Conservation (phyloP, 2,329 filamentous ascomycete genomes). For the Fusarium keratoplasticum region DNA sequence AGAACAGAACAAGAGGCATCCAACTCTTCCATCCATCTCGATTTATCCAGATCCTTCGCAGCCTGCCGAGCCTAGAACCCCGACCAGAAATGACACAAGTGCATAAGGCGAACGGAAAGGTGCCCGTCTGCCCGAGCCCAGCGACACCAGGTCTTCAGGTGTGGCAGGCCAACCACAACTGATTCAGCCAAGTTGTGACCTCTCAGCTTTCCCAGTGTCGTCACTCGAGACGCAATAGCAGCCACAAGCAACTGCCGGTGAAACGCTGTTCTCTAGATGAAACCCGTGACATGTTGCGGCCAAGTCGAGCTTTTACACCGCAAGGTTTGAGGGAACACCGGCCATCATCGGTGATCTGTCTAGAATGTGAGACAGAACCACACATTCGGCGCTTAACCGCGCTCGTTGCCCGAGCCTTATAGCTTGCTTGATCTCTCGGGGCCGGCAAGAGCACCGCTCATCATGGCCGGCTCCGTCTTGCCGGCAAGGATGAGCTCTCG, state of each 20-base stretch:
- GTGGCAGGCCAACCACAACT: not conserved
- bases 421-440: conserved; percentile 51
- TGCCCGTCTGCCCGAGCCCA: conserved; percentile 2
- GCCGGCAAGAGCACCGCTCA: conserved; percentile 65
- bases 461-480: conserved; percentile 51
- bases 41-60: conserved; percentile 12
- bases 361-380: not conserved
- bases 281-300: conserved; percentile 8
- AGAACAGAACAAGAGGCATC: not conserved
- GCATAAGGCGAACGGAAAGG: conserved; percentile 4
- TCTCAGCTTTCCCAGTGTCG: conserved; percentile 6
- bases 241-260: conserved; percentile 12
- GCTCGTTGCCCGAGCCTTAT: conserved; percentile 38
- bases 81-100: conserved; percentile 24
- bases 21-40: conserved; percentile 25
- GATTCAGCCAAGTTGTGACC: not conserved
- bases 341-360: not conserved
- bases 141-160: not conserved
- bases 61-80: conserved; percentile 23
- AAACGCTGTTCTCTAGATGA: not conserved
- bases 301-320: not conserved
- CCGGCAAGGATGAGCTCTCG: conserved; percentile 60
- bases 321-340: not conserved
- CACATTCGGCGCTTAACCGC: not conserved
- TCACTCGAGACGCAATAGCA: conserved; percentile 13